Conservation (phyloP, 2,329 filamentous ascomycete species). For the Fusarium compactum region DNA sequence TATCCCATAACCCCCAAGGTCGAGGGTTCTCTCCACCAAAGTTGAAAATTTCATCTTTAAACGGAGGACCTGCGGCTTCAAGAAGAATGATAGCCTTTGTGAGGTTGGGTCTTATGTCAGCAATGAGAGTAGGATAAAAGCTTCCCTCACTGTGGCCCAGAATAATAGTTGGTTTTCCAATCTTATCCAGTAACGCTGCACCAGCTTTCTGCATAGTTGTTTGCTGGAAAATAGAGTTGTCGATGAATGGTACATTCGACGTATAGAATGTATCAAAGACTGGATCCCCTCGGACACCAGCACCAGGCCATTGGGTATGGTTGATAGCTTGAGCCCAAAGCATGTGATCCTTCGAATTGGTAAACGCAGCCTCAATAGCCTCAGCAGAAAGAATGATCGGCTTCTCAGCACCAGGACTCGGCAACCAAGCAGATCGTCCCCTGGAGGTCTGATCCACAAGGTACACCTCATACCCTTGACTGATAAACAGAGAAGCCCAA, state of each 20-base stretch:
- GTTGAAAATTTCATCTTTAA: constrained; percentile 56
- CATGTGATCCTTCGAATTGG: constrained; percentile 30
- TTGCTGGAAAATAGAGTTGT: constrained; percentile 38
- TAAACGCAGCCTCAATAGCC: constrained; percentile 38
- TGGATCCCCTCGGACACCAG: constrained; percentile 28
- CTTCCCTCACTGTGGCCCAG: constrained; percentile 62
- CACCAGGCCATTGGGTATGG: constrained; percentile 43
- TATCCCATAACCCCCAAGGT: constrained; percentile 61
- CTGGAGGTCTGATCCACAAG: constrained; percentile 43
- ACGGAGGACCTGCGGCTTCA: constrained; percentile 62
- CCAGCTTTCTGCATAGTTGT: constrained; percentile 45
- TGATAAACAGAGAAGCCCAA: constrained; percentile 41
- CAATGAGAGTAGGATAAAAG: constrained; percentile 50
- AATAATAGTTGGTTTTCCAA: constrained; percentile 56
- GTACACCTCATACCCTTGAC: constrained; percentile 43
- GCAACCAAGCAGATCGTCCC: constrained; percentile 40
- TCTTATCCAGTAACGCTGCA: constrained; percentile 57
- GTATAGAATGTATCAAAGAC: constrained; percentile 43
- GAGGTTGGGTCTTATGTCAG: constrained; percentile 53
- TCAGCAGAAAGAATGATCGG: constrained; percentile 34
- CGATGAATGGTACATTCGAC: constrained; percentile 42
- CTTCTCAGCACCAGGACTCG: constrained; percentile 11
- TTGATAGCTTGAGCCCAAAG: constrained; percentile 42
- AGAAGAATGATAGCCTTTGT: constrained; percentile 58
- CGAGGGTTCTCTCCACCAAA: constrained; percentile 52